Percentiles rank a stretch among this genome's conserved stretches.
Evolutionary conservation across 257 asterid genomes (phyloP).

Genomic region (Scutellaria baicalensis): DNA sequence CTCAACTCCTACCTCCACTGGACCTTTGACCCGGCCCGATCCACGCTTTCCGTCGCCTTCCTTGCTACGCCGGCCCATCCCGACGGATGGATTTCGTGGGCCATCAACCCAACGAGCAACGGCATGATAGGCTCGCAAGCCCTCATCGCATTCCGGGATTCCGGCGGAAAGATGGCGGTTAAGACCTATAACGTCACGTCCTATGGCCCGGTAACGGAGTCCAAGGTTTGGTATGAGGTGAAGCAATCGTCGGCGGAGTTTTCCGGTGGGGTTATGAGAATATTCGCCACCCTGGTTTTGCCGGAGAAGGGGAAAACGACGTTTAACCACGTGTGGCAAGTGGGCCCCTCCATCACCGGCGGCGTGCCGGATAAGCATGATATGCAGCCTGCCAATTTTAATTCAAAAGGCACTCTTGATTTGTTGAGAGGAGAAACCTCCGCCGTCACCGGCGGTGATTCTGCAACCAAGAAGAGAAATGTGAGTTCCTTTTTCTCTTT

Average conservation of each 20-base stretch:
- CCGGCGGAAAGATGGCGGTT: conserved; percentile 38
- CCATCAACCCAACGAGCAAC: conserved; percentile 57
- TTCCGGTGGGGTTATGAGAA: conserved; percentile 42
- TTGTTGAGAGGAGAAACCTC: conserved; percentile 52
- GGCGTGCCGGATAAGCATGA: conserved; percentile 49
- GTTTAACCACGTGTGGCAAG: conserved; percentile 74
- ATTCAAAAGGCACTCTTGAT: conserved; percentile 34
- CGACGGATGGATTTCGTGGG: conserved; percentile 89
- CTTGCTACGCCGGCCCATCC: conserved; percentile 50
- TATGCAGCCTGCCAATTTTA: conserved; percentile 35
- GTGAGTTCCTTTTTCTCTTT: conserved; percentile 27
- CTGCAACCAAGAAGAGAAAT: conserved; percentile 48
- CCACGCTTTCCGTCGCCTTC: conserved; percentile 67
- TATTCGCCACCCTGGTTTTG: conserved; percentile 56
- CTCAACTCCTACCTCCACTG: conserved; percentile 65
- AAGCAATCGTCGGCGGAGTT: conserved; percentile 32
- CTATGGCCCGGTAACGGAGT: conserved; percentile 29
- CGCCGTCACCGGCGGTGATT: conserved; percentile 23
- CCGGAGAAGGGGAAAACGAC: conserved; percentile 40
- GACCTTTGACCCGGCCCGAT: conserved; percentile 34
- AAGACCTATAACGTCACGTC: conserved; percentile 40
- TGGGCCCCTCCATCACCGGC: conserved; percentile 39
- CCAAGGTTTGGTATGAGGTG: conserved; percentile 55
- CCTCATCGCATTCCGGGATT: conserved; percentile 45
- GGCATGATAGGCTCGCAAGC: conserved; percentile 88